Evolutionary conservation across 2,329 filamentous ascomycete genomes (phyloP), one percentile per base, ranked within the genome.

Genomic region (Alternaria solani): DNA sequence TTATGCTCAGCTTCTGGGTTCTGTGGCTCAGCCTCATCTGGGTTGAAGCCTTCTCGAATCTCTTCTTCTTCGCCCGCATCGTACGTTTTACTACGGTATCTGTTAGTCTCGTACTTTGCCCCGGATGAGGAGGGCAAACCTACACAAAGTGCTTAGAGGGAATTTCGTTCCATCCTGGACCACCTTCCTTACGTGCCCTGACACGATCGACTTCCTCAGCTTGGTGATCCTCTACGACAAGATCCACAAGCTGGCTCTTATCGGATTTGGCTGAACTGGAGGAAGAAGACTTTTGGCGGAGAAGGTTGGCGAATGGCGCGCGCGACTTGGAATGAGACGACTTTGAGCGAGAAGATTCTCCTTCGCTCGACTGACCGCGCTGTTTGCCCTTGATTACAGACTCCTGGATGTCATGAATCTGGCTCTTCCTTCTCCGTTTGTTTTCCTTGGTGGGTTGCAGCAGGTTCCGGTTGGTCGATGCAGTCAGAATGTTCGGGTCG

Each of bases 141-240:
- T 78, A 84, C 81, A 87, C 81, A 74, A 82, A 88, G 61, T 85
- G 84, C 67, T 83, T 85, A 18, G 82, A 78, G 62, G 86, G 82
- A 9, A 80, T 81, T 51, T 84, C 82, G 63, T 89, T 88, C 85
- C 86, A 88, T 18, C 82, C 84, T 26, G 87, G 82, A 26, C 87
- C 85, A 49, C 86, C 85, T 75, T 89, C 87, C 71, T 88, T 88
- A 54, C 87, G 82, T 12, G 85, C 85, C 52, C 87, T 82, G n/a
- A 86, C 84, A 48, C 86, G 84, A 61, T 90, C 87, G 47, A 85
- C 80, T 55, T 87, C 83, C 71, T 90, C 88, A 6, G 87, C 88
- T 47, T 87, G 76, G 44, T 78, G 83, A 70, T 91, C 87, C 78
- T 90, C 88, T 8, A 91, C 86, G 0, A 90, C 84, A 4, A 91